These are phyloP conservation scores for Stephanocyclus meneghinianus DNA, from an alignment of 352 stramenopile genomes.

Conservation along the genomic window DNA sequence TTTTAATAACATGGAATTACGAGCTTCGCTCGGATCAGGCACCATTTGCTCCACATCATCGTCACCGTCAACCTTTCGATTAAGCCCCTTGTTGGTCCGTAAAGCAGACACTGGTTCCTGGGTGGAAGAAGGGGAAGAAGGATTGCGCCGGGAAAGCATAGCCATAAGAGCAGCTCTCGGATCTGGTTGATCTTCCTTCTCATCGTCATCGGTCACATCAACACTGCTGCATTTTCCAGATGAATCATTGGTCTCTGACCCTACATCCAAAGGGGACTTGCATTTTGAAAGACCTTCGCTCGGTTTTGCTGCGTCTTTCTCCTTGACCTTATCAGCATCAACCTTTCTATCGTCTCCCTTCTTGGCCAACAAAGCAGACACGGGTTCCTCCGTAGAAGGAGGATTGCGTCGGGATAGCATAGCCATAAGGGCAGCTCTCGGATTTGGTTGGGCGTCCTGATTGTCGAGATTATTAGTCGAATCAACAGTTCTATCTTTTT, in stretches of 20 bases:
- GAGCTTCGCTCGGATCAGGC: too few relatives aligned
- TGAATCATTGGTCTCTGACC: not conserved
- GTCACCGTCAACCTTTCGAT: not conserved
- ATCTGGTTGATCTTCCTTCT: not conserved
- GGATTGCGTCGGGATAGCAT: slow-evolving; percentile 13
- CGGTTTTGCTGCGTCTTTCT: not conserved
- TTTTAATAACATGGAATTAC: not conserved
- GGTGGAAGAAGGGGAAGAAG: not conserved
- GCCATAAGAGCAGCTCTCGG: not conserved
- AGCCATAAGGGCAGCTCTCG: not conserved
- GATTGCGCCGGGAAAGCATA: slow-evolving; percentile 8
- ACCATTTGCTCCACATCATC: not conserved
- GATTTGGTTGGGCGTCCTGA: not conserved
- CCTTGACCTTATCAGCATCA: not conserved
- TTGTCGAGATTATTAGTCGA: not conserved
- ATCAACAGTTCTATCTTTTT: not conserved
- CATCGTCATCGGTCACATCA: not conserved
- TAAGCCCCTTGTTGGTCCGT: too few relatives aligned
- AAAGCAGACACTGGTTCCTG: not conserved
- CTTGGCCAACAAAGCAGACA: too few relatives aligned
- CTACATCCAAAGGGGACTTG: too few relatives aligned
- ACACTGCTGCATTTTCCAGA: not conserved
- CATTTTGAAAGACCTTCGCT: not conserved
- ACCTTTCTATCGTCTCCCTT: too few relatives aligned
- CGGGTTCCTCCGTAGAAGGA: not conserved